Evolutionary conservation across 1,284 basidiomycete genomes (phyloP).

Genomic region (Vanrija sp.): DNA sequence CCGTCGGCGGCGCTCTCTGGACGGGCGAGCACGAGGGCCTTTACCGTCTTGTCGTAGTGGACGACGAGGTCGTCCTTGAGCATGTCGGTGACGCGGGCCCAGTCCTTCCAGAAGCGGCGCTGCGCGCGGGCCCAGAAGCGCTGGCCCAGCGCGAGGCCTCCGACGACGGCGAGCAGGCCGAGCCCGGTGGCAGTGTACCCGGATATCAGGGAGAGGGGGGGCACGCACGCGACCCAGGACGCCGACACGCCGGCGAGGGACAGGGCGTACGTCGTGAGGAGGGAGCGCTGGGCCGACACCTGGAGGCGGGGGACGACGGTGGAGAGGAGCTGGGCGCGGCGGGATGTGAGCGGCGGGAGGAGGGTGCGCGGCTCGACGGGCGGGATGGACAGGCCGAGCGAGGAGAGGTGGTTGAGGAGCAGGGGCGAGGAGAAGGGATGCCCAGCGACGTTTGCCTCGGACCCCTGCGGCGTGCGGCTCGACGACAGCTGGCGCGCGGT

Average conservation of each 20-base stretch:
- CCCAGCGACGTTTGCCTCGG: conserved; percentile 40
- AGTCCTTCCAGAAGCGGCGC: conserved; percentile 68
- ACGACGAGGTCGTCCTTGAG: conserved; percentile 67
- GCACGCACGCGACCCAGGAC: conserved; percentile 42
- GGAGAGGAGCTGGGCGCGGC: conserved; percentile 58
- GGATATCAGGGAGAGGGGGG: conserved; percentile 23
- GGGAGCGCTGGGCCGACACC: conserved; percentile 60
- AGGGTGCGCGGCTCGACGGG: conserved; percentile 56
- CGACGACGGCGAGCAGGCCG: conserved; percentile 57
- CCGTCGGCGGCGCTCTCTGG: conserved; percentile 45
- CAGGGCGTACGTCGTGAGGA: conserved; percentile 52
- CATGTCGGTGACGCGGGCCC: conserved; percentile 63
- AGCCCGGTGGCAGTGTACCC: conserved; percentile 58
- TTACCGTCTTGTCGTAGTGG: conserved; percentile 49
- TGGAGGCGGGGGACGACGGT: conserved; percentile 63
- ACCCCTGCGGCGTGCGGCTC: background rate
- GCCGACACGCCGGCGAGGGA: conserved; percentile 48
- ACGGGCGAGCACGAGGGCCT: conserved; percentile 41
- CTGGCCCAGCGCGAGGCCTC: conserved; percentile 63
- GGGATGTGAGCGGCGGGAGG: conserved; percentile 56
- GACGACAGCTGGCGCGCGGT: conserved; percentile 27
- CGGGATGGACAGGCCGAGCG: conserved; percentile 54
- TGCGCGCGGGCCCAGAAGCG: conserved; percentile 69
- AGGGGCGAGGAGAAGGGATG: conserved; percentile 60
- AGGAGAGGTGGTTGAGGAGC: conserved; percentile 62